Conservation (phyloP, 2,329 filamentous ascomycete genomes). For the Purpureocillium lavendulum region DNA sequence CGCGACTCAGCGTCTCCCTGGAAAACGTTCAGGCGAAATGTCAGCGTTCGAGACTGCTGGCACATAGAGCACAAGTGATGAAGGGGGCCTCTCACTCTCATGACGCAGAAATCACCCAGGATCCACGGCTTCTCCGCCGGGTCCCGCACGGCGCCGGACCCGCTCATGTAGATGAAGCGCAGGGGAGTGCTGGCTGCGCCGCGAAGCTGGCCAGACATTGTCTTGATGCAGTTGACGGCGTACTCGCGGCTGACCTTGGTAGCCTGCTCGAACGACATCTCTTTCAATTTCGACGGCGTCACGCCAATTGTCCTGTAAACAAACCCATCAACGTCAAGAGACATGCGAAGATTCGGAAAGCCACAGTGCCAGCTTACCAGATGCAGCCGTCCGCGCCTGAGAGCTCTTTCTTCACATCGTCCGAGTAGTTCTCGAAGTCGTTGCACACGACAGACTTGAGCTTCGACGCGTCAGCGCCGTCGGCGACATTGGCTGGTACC, state of each 20-base stretch:
- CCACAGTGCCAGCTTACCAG: constrained; percentile 20
- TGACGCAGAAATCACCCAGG: constrained; percentile 29
- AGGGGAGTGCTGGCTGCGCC: constrained; percentile 22
- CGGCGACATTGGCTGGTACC: constrained; percentile 12
- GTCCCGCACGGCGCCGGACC: constrained; percentile 32
- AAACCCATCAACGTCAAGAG: background rate
- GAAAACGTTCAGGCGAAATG: too few species aligned
- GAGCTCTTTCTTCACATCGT: constrained; percentile 28
- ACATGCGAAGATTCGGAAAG: background rate
- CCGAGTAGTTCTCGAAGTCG: constrained; percentile 32
- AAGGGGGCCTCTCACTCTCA: constrained; percentile 24
- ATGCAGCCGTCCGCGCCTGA: constrained; percentile 33
- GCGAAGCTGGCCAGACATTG: constrained; percentile 20
- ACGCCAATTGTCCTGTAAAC: constrained; percentile 29
- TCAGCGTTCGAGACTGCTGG: too few species aligned
- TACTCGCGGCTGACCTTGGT: constrained; percentile 30
- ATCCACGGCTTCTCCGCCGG: constrained; percentile 30
- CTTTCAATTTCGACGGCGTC: constrained; percentile 24
- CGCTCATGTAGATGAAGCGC: constrained; percentile 42
- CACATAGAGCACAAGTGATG: too few species aligned
- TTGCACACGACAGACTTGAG: constrained; percentile 28
- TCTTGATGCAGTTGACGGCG: constrained; percentile 20
- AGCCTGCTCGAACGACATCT: constrained; percentile 24
- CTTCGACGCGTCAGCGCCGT: constrained; percentile 22
- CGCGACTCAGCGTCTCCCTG: constrained; percentile 38